phyloP scores from a whole-genome alignment of 2,329 filamentous ascomycete genomes.

The Pseudogymnoascus verrucosus region DNA sequence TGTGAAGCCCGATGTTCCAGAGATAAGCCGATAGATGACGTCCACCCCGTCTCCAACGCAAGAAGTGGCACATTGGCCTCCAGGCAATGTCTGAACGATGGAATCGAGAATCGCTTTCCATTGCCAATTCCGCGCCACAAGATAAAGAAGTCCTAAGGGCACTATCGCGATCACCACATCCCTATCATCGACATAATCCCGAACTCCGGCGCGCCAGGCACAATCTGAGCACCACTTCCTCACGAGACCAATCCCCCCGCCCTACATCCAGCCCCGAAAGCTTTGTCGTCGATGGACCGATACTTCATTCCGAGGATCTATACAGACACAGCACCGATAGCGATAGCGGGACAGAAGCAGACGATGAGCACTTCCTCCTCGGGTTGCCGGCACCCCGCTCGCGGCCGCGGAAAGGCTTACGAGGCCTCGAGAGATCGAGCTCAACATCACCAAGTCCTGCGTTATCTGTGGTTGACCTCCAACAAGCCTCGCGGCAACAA shows the following conservation, averaged over 20 bases:
- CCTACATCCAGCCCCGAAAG: constrained; percentile 21
- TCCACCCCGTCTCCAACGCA: neutral
- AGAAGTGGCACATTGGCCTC: constrained; percentile 5
- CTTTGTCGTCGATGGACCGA: neutral
- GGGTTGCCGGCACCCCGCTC: constrained; percentile 73
- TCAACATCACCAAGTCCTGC: constrained; percentile 50
- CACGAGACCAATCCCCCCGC: constrained; percentile 19
- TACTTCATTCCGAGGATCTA: constrained; percentile 27
- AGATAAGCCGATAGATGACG: constrained; percentile 7
- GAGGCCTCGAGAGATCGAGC: constrained; percentile 47
- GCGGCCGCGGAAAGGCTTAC: constrained; percentile 68
- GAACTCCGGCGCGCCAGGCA: constrained; percentile 48
- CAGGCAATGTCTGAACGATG: constrained; percentile 4
- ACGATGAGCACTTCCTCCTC: constrained; percentile 85
- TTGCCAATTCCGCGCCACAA: constrained; percentile 17
- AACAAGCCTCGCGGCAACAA: constrained; percentile 27
- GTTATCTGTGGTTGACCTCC: constrained; percentile 39
- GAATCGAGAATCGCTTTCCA: constrained; percentile 2
- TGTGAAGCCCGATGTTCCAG: neutral
- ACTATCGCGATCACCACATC: constrained; percentile 52
- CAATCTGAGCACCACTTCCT: constrained; percentile 22
- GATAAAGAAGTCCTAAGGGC: constrained; percentile 20
- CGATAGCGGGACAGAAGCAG: constrained; percentile 90
- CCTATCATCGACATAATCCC: constrained; percentile 53
- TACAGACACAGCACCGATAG: constrained; percentile 41